Evolutionary conservation across 2,329 filamentous ascomycete species (phyloP).

Genomic region (Juglanconis sp.): DNA sequence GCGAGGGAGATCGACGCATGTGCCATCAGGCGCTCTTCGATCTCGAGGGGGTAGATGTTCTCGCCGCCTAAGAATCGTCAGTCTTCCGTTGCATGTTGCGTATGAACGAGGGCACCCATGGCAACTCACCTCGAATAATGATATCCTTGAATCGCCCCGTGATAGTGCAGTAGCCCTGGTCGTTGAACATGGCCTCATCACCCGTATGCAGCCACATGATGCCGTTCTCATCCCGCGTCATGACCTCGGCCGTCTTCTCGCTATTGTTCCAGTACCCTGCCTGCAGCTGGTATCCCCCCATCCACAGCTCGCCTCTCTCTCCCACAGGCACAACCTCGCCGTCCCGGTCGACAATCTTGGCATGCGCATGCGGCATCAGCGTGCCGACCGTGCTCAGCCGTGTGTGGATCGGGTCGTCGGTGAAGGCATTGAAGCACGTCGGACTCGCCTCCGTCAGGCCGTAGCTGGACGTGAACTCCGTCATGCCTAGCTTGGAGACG

Average conservation of each 20-base stretch:
- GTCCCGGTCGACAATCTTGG: conserved; percentile 72
- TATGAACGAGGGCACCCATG: conserved; percentile 16
- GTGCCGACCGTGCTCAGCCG: conserved; percentile 72
- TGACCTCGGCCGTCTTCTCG: conserved; percentile 65
- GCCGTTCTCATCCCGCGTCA: conserved; percentile 50
- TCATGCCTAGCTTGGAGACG: conserved; percentile 70
- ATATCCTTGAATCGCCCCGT: conserved; percentile 78
- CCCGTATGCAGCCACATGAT: conserved; percentile 64
- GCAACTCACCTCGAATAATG: conserved; percentile 61
- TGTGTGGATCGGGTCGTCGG: conserved; percentile 64
- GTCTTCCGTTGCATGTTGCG: background rate
- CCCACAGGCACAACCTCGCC: conserved; percentile 67
- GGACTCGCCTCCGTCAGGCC: conserved; percentile 76
- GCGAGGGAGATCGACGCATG: conserved; percentile 63
- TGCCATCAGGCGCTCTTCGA: conserved; percentile 67
- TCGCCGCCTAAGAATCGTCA: conserved; percentile 52
- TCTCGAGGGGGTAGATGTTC: conserved; percentile 72
- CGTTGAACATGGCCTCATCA: conserved; percentile 67
- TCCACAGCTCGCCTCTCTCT: conserved; percentile 69
- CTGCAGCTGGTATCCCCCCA: conserved; percentile 74
- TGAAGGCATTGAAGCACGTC: conserved; percentile 78
- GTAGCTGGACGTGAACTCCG: conserved; percentile 68
- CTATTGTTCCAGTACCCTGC: conserved; percentile 67
- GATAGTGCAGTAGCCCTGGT: conserved; percentile 67
- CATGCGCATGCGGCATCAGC: conserved; percentile 70